Evolutionary conservation across 108 stramenopile species (phyloP).

Genomic region (Cyclotella baltica): DNA sequence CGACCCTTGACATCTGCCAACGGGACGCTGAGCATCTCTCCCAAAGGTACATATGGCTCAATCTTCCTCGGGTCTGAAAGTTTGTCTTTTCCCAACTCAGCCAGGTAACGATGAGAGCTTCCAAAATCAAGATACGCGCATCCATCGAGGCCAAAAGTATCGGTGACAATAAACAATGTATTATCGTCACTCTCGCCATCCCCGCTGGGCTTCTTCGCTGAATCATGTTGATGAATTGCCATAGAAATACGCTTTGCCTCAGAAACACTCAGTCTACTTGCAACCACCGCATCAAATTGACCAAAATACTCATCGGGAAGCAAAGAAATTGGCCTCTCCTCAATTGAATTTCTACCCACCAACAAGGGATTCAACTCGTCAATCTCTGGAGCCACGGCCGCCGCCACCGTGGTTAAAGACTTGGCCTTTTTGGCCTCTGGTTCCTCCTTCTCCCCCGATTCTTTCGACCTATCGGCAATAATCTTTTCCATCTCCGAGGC

Average conservation of each 20-base stretch:
- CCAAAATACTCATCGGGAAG: constrained; percentile 73
- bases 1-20: constrained; percentile 66
- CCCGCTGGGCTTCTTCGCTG: not conserved
- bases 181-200: constrained; percentile 21
- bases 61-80: constrained; percentile 64
- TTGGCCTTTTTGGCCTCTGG: constrained; percentile 54
- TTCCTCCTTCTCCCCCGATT: constrained; percentile 23
- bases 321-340: constrained; percentile 53
- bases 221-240: constrained; percentile 22
- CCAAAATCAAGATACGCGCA: constrained; percentile 85
- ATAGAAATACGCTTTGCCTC: constrained; percentile 70
- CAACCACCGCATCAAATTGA: constrained; percentile 83
- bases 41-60: constrained; percentile 63
- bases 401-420: constrained; percentile 60
- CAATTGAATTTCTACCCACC: constrained; percentile 75
- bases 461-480: constrained; percentile 1
- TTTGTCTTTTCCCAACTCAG: constrained; percentile 84
- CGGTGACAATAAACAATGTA: constrained; percentile 71
- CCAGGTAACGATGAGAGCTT: constrained; percentile 61
- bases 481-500: constrained; percentile 49
- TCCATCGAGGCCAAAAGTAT: constrained; percentile 88
- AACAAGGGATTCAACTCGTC: constrained; percentile 92
- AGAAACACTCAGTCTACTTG: constrained; percentile 65
- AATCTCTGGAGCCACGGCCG: constrained; percentile 74
- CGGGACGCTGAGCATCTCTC: constrained; percentile 60